Evolutionary conservation across 2,329 filamentous ascomycete species (phyloP), one percentile per base, ranked within the genome.

Genomic region (Scytalidium lignicola): DNA sequence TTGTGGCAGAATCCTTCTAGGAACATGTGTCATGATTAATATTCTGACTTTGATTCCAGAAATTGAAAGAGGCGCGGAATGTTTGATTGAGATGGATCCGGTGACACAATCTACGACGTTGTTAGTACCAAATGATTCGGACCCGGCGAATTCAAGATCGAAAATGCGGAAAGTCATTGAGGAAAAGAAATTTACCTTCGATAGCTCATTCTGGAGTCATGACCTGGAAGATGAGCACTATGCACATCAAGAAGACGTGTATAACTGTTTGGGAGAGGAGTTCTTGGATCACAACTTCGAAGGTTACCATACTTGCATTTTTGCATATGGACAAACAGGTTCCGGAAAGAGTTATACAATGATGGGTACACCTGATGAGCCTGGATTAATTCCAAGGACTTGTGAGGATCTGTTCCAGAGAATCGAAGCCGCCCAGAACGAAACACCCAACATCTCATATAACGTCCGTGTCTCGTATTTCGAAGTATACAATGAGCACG

Each of bases 221-320:
- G 74, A 92, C 65, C 78, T 78, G 49, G 68, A 74, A 21, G 90
- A 96, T 64, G 74, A 82, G 26, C 89, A 96, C 70, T 99, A 96
- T 65, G 91, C 93, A 3, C 80, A 86, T 53, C 93, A 99, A 67
- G 88, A 90, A 61, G 88, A 96, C 62, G 86, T 99, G 49, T 97
- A 99, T 75, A 89, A 93, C 63, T 87, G 86, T 51, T 79, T 99
- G 20, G 93, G 93, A 48, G 90, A 96, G 67, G 93, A 97, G 64
- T 97, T 99, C 59, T 79, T 99, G 54, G 93, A 99, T 68, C 93
- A 99, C 77, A 99, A 99, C 72, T 99, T 99, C 62, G 91, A 96
- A 65, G 93, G 93, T 55, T 99, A 99, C 72, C 92, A 99, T 70
- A 99, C 93, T 0, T 99, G 93, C 68, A 99, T 99, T 59, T 97